phyloP scores from a whole-genome alignment of 208 protist species.

The Trypanosoma vivax region DNA sequence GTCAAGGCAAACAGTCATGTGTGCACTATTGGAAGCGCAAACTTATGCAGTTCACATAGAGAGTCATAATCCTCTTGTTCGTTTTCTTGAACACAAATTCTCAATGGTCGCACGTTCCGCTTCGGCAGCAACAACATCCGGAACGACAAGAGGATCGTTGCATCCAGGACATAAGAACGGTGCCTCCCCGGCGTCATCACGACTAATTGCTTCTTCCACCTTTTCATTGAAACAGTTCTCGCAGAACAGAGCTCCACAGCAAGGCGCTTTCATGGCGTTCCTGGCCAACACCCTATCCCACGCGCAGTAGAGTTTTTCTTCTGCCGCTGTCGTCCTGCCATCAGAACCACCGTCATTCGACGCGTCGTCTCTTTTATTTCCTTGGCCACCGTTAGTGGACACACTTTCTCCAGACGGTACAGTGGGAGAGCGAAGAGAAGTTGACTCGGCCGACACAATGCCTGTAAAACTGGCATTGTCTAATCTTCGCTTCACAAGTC shows the following conservation, averaged over 20 bases:
- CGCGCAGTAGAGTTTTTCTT: conserved; percentile 28
- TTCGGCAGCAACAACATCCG: conserved; percentile 48
- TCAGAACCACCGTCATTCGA: neutral
- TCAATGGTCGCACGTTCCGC: conserved; percentile 58
- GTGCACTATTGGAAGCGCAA: too few relatives aligned
- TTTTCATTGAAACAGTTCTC: conserved; percentile 52
- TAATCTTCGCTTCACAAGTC: conserved; percentile 68
- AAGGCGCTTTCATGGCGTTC: conserved; percentile 64
- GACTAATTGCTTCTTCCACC: conserved; percentile 40
- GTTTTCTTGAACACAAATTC: neutral
- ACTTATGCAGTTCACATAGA: too few relatives aligned
- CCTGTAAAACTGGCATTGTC: conserved; percentile 51
- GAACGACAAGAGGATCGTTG: conserved; percentile 56
- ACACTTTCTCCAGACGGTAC: neutral
- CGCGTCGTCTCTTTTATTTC: neutral
- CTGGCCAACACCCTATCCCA: conserved; percentile 45
- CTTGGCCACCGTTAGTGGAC: neutral
- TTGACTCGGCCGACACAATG: conserved; percentile 16
- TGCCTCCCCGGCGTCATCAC: conserved; percentile 24
- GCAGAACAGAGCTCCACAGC: conserved; percentile 60
- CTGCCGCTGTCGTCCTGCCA: too few relatives aligned
- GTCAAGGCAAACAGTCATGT: neutral
- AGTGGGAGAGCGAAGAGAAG: neutral
- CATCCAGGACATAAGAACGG: conserved; percentile 58
- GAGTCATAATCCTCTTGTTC: neutral